phyloP scores from a whole-genome alignment of 352 stramenopile species.

The Globisporangium splendens region DNA sequence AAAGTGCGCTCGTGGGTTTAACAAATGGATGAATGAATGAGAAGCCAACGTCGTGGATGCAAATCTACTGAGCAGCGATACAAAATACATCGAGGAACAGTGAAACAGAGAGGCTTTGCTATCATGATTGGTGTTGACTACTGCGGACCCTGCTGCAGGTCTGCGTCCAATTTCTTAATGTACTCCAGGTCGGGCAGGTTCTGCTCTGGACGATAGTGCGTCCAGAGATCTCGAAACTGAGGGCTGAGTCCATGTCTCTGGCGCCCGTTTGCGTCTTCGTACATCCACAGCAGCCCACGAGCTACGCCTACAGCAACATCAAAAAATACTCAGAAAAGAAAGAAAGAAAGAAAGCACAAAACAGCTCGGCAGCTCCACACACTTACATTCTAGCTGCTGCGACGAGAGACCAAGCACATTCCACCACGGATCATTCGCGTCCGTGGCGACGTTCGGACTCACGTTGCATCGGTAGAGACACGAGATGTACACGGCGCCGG shows the following conservation, averaged over 20 bases:
- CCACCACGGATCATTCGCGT: constrained; percentile 71
- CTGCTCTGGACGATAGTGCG: constrained; percentile 40
- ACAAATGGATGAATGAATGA: neutral
- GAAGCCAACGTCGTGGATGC: too few species aligned
- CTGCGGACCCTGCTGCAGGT: constrained; percentile 25
- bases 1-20: constrained; percentile 46
- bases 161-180: constrained; percentile 52
- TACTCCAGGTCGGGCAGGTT: constrained; percentile 63
- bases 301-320: constrained; percentile 31
- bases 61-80: too few species aligned
- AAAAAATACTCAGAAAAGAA: constrained; percentile 1
- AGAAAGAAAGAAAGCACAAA: neutral
- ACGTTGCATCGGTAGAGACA: constrained; percentile 63
- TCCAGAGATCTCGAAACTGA: constrained; percentile 52
- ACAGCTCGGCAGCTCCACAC: neutral
- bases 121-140: neutral
- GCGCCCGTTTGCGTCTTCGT: constrained; percentile 37
- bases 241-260: constrained; percentile 32
- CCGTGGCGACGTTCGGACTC: constrained; percentile 51
- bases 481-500: constrained; percentile 63
- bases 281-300: constrained; percentile 61
- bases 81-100: too few species aligned
- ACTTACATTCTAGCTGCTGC: constrained; percentile 47
- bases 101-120: neutral
- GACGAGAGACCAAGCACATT: constrained; percentile 42